Conservation (phyloP, 2,329 filamentous ascomycete species). For the Trichoderma sp. region DNA sequence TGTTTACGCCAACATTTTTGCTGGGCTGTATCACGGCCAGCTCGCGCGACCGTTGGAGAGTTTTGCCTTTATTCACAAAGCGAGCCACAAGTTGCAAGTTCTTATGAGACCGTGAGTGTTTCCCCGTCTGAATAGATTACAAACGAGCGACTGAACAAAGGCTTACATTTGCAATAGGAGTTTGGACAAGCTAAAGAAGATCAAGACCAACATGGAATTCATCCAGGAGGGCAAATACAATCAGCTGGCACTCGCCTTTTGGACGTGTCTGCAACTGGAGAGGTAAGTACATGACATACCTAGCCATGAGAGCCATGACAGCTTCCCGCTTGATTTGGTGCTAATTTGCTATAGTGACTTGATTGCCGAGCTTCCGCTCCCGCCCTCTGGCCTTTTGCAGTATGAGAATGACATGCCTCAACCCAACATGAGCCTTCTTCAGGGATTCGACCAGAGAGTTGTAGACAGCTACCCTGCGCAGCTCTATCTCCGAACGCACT, state of each 20-base stretch:
- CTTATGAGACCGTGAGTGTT: constrained; percentile 73
- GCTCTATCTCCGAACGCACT: constrained; percentile 64
- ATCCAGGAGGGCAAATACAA: constrained; percentile 57
- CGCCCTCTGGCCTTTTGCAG: constrained; percentile 63
- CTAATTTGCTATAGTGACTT: constrained; percentile 68
- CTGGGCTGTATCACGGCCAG: constrained; percentile 87
- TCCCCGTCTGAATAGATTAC: background rate
- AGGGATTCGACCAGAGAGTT: constrained; percentile 52
- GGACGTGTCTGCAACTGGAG: constrained; percentile 92
- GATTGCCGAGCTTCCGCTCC: constrained; percentile 76
- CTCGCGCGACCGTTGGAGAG: constrained; percentile 86
- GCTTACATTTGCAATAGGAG: constrained; percentile 44
- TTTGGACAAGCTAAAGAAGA: constrained; percentile 52
- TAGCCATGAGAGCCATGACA: background rate
- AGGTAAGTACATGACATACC: constrained; percentile 56
- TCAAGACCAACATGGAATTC: constrained; percentile 45
- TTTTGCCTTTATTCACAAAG: constrained; percentile 63
- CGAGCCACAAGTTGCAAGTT: constrained; percentile 65
- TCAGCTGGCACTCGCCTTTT: constrained; percentile 76
- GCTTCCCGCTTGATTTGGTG: background rate
- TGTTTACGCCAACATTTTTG: constrained; percentile 82
- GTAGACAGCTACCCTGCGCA: constrained; percentile 65
- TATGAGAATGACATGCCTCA: constrained; percentile 69
- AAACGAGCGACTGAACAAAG: background rate
- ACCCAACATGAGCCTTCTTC: constrained; percentile 58